Conservation (phyloP, 495 filamentous ascomycete genomes). For the Chaetomium cochliodes region DNA sequence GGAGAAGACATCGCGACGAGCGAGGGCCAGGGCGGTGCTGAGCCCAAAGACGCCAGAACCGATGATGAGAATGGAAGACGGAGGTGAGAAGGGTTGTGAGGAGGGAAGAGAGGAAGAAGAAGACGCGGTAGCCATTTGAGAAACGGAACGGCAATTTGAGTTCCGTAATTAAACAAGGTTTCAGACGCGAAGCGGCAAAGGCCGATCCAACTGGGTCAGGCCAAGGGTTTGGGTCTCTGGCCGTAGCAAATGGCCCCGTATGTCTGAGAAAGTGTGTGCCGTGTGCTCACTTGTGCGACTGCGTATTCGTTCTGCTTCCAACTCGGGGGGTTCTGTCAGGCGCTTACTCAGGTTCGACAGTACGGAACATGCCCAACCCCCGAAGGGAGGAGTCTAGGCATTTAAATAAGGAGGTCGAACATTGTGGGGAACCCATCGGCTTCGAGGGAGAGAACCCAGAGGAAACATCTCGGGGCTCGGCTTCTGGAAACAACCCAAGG, state of each 20-base stretch:
- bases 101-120: slow-evolving; percentile 24
- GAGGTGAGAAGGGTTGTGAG: slow-evolving; percentile 28
- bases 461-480: slow-evolving; percentile 9
- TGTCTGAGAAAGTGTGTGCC: background rate
- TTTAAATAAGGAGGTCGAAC: background rate
- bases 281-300: background rate
- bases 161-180: slow-evolving; percentile 16
- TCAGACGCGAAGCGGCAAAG: slow-evolving; percentile 13
- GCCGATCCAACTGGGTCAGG: slow-evolving; percentile 8
- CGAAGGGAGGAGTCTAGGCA: background rate
- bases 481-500: background rate
- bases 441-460: background rate
- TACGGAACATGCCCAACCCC: background rate
- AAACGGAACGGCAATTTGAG: slow-evolving; percentile 16
- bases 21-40: slow-evolving; percentile 65
- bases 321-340: background rate
- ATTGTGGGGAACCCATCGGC: slow-evolving; percentile 11
- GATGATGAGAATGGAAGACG: slow-evolving; percentile 65
- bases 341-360: background rate
- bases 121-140: slow-evolving; percentile 14
- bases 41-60: slow-evolving; percentile 77
- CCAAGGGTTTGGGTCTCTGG: background rate
- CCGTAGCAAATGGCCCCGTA: background rate
- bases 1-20: slow-evolving; percentile 54
- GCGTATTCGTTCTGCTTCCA: background rate